Conservation (phyloP, 345 rosid species). For the Salix koriyanagi region DNA sequence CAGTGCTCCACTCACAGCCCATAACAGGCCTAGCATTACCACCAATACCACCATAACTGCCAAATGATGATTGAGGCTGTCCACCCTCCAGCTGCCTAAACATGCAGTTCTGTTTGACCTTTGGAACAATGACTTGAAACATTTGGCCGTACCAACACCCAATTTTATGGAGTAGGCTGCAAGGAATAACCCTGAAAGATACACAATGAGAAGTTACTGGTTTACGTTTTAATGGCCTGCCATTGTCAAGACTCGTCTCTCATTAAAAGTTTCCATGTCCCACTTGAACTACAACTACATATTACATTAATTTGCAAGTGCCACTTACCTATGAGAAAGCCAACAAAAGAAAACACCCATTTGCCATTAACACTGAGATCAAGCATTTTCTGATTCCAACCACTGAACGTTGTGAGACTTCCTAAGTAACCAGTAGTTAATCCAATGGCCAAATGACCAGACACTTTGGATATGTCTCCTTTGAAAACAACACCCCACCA, state of each 20-base stretch:
- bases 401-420: slow-evolving; percentile 94
- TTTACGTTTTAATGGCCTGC: neutral
- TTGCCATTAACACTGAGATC: slow-evolving; percentile 68
- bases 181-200: slow-evolving; percentile 67
- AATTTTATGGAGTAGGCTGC: slow-evolving; percentile 63
- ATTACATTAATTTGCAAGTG: neutral
- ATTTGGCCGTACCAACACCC: slow-evolving; percentile 79
- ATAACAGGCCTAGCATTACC: slow-evolving; percentile 43
- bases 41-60: slow-evolving; percentile 37
- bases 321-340: slow-evolving; percentile 64
- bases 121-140: slow-evolving; percentile 51
- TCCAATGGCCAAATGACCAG: slow-evolving; percentile 71
- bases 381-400: slow-evolving; percentile 97
- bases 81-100: slow-evolving; percentile 32
- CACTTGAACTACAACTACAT: neutral
- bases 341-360: slow-evolving; percentile 61
- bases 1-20: slow-evolving; percentile 41
- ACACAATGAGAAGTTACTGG: neutral
- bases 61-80: slow-evolving; percentile 42
- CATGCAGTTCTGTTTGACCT: slow-evolving; percentile 16
- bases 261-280: neutral
- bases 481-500: slow-evolving; percentile 90
- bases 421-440: slow-evolving; percentile 85
- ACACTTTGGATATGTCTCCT: slow-evolving; percentile 54
- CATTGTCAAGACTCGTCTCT: neutral